phyloP scores from a whole-genome alignment of 805 yeast genomes.

The Saccharomycopsis babjevae region DNA sequence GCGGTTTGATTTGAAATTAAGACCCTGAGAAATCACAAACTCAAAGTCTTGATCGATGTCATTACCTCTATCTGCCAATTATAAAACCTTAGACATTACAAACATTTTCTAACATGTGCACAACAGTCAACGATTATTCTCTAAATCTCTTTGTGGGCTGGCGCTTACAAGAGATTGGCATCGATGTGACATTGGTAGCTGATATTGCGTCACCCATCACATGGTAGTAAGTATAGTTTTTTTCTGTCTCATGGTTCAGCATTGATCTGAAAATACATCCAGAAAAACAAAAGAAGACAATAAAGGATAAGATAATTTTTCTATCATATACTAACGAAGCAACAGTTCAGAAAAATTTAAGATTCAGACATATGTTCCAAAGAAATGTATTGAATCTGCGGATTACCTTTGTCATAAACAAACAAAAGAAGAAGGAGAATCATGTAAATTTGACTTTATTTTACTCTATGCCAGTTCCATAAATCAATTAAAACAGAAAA shows the following conservation, averaged over 20 bases:
- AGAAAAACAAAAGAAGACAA: background rate
- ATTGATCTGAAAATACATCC: no score
- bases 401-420: background rate
- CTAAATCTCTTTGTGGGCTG: conserved; percentile 6
- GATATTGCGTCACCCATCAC: background rate
- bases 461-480: background rate
- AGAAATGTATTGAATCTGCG: background rate
- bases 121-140: conserved; percentile 9
- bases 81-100: background rate
- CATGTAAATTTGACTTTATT: background rate
- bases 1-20: background rate
- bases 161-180: conserved; percentile 1
- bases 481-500: background rate
- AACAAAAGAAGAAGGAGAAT: background rate
- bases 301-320: background rate
- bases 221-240: conserved; percentile 7
- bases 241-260: no score
- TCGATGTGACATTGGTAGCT: background rate
- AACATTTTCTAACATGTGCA: background rate
- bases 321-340: background rate
- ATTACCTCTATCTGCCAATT: background rate
- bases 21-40: no score
- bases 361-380: background rate
- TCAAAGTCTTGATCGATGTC: no score
- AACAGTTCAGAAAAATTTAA: background rate